Evolutionary conservation across 805 yeast species (phyloP), one percentile per base, ranked within the genome.

Genomic region (Lipomyces yamanashiensis): DNA sequence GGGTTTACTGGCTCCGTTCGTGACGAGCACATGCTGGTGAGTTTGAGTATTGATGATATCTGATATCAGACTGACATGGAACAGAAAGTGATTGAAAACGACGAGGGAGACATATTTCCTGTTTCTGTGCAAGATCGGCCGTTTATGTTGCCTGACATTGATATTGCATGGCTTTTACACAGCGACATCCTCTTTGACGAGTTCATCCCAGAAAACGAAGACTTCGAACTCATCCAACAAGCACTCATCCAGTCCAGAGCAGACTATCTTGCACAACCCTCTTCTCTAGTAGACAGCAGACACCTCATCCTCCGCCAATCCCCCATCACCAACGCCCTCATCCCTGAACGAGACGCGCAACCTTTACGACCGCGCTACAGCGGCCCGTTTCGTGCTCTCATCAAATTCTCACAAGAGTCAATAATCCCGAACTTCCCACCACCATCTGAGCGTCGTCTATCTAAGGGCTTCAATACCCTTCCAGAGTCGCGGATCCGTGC

Each of bases 351-450:
- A 15, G 48, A 33, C 13, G 49, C 53, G 7, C 21, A 39, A 10
- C 49, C 44, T 9, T 21, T 62, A 17, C 47, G 49, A 6, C 61
- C 58, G 15, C 40, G 36, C 10, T 58, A 62, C 51, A 43, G 54
- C 23, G 58, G 54, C 12, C 62, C 58, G 7, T 33, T 62, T 15
- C 58, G 62, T 17, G 65, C 65, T 4, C 54, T 62, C 9, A 3
- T 52, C 6, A 12, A 17, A 21, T 43, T 13, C 44, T 19, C 41
- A 12, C 13, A 33, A 7, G 50, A 23, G 10, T n/a, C 37, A 10
- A 34, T 49, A 7, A 15, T 17, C 8, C 61, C 62, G 7, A 17
- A 19, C 6, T 33, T 44, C 9, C 62, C 65, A 1, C 19, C 4
- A 10, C 49, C 54, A 8, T n/a, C 59, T 2, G 54, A 21, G 21